Conservation (phyloP, 352 stramenopile genomes). For the Hyphochytrium catenoides region DNA sequence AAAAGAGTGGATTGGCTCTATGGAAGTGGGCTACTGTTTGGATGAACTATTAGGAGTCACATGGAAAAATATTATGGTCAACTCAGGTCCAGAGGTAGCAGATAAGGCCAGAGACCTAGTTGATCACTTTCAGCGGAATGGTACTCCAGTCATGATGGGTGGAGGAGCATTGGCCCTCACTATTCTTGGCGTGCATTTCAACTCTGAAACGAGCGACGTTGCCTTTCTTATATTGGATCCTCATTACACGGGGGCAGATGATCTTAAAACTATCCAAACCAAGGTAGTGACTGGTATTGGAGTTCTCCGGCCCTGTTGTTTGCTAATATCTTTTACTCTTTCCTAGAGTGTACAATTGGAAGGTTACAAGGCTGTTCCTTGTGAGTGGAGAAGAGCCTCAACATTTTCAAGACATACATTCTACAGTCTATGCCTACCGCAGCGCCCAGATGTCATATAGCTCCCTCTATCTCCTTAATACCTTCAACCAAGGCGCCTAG, state of each 20-base stretch:
- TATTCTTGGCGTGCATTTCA: constrained; percentile 41
- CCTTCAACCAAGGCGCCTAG: no score
- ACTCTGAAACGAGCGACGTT: constrained; percentile 23
- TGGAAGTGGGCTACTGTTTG: constrained; percentile 54
- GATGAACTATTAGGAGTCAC: constrained; percentile 34
- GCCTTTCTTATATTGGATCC: constrained; percentile 52
- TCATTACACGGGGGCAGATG: constrained; percentile 42
- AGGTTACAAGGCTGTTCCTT: constrained; percentile 40
- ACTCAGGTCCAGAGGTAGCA: constrained; percentile 20
- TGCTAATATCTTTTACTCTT: not conserved
- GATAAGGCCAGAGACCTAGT: constrained; percentile 33
- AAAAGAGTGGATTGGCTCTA: constrained; percentile 47
- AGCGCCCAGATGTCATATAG: constrained; percentile 16
- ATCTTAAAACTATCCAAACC: constrained; percentile 31
- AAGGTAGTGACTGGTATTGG: constrained; percentile 8
- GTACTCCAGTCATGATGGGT: constrained; percentile 56
- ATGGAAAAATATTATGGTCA: not conserved
- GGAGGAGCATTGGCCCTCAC: constrained; percentile 52
- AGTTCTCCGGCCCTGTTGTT: not conserved
- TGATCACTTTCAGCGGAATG: constrained; percentile 43
- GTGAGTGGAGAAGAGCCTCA: constrained; percentile 28
- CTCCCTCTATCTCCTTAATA: no score
- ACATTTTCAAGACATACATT: constrained; percentile 31
- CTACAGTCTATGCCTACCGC: constrained; percentile 46
- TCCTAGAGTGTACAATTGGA: constrained; percentile 19